These are phyloP conservation scores for Juncus inflexus DNA, from an alignment of 176 grass and related monocot genomes.

Conservation along the genomic window DNA sequence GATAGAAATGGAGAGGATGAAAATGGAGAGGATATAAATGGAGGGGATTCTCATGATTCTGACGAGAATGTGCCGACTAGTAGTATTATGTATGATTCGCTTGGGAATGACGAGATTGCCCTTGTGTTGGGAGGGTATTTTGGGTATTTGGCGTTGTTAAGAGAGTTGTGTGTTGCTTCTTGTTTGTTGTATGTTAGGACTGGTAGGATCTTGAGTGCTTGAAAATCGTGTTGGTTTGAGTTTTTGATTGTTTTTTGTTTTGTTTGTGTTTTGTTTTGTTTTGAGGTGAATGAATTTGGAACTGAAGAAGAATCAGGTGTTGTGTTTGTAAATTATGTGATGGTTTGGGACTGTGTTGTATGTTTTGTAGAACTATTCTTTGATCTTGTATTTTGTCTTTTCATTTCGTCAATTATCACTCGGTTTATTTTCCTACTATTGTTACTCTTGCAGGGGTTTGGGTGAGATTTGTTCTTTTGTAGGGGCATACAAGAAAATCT, in stretches of 20 bases:
- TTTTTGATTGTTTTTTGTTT: not conserved
- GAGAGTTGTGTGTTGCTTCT: conserved; percentile 27
- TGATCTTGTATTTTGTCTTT: conserved; percentile 7
- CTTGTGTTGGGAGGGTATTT: conserved; percentile 23
- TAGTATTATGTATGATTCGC: conserved; percentile 33
- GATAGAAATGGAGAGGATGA: conserved; percentile 26
- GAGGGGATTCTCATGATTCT: conserved; percentile 32
- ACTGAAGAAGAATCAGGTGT: not conserved
- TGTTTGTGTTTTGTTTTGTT: conserved; percentile 1
- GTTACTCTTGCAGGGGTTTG: too few relatives aligned
- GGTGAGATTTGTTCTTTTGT: too few relatives aligned
- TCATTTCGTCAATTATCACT: not conserved
- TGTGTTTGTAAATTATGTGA: conserved; percentile 24
- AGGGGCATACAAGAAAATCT: too few relatives aligned
- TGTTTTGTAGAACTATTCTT: conserved; percentile 18
- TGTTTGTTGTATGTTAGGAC: conserved; percentile 13
- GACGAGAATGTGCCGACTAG: conserved; percentile 40
- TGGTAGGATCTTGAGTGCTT: conserved; percentile 4
- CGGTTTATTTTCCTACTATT: too few relatives aligned
- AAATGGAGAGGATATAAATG: conserved; percentile 20
- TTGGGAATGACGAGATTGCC: not conserved
- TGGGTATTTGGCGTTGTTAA: conserved; percentile 25
- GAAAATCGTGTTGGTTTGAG: not conserved
- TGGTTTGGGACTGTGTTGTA: not conserved
- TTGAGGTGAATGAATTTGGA: not conserved